These are phyloP conservation scores for Bacidia gigantensis DNA, from an alignment of 495 filamentous ascomycete genomes.

Conservation along the genomic window DNA sequence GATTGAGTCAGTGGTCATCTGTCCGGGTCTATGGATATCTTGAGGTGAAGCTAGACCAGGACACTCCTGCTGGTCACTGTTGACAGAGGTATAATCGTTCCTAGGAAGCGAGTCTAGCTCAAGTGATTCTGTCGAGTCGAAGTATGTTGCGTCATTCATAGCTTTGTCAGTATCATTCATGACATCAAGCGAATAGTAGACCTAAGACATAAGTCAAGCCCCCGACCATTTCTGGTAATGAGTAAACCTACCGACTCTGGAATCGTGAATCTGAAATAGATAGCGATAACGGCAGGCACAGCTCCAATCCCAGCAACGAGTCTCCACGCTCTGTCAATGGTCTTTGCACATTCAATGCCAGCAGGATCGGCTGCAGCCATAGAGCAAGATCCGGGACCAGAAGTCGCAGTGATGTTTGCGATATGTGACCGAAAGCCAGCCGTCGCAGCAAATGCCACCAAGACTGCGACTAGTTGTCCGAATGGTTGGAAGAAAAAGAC, in stretches of 20 bases:
- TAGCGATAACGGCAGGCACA: constrained; percentile 44
- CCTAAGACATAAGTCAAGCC: constrained; percentile 8
- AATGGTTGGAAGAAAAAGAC: constrained; percentile 56
- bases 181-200: constrained; percentile 41
- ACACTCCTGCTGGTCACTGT: neutral
- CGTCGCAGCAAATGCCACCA: constrained; percentile 36
- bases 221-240: neutral
- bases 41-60: neutral
- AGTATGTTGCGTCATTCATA: constrained; percentile 12
- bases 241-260: constrained; percentile 23
- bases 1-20: too few relatives aligned
- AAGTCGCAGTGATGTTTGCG: neutral
- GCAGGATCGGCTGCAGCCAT: constrained; percentile 21
- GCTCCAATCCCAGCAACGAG: constrained; percentile 46
- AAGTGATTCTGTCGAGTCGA: constrained; percentile 12
- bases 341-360: constrained; percentile 15
- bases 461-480: constrained; percentile 47
- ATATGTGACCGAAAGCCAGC: constrained; percentile 22
- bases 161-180: constrained; percentile 25
- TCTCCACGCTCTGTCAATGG: constrained; percentile 42
- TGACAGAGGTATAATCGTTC: neutral
- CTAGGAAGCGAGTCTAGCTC: neutral
- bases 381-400: constrained; percentile 3
- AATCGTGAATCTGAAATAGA: constrained; percentile 44
- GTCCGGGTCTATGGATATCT: too few relatives aligned